Evolutionary conservation across 768 basidiomycete species (phyloP).

Genomic region (Mycena filopes): DNA sequence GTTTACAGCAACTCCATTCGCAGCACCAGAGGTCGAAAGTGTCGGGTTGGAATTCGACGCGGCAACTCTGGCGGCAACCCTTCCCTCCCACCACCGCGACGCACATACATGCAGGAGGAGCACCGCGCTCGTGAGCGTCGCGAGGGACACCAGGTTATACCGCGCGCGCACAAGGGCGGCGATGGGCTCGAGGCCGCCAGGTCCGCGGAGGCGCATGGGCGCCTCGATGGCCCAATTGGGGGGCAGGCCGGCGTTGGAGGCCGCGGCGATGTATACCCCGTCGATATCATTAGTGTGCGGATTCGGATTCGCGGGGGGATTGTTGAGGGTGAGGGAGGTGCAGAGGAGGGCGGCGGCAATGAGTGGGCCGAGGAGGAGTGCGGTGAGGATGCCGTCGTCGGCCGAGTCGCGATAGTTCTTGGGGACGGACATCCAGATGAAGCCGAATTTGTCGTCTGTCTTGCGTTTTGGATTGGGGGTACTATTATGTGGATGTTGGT

Average conservation of each 20-base stretch:
- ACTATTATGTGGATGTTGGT: not conserved
- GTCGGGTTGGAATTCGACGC: not conserved
- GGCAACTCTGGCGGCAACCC: constrained; percentile 34
- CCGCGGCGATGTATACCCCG: no score
- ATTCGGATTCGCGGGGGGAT: no score
- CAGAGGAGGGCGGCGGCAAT: constrained; percentile 77
- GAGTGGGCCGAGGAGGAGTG: constrained; percentile 85
- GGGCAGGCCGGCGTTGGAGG: constrained; percentile 54
- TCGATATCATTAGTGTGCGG: no score
- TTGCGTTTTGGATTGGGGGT: constrained; percentile 23
- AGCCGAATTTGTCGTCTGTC: constrained; percentile 64
- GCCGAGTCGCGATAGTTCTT: constrained; percentile 88
- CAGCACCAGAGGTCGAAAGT: not conserved
- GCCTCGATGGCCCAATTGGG: constrained; percentile 82
- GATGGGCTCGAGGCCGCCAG: constrained; percentile 54
- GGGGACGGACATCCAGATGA: constrained; percentile 91
- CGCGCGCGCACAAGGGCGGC: constrained; percentile 74
- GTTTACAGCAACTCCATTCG: not conserved
- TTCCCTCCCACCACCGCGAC: constrained; percentile 79
- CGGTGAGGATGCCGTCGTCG: constrained; percentile 90
- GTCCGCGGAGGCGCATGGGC: constrained; percentile 61
- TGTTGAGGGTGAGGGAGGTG: constrained; percentile 50
- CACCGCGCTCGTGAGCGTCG: constrained; percentile 83
- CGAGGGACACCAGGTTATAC: constrained; percentile 79
- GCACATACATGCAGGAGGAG: constrained; percentile 82